phyloP scores from a whole-genome alignment of 1,284 basidiomycete species.

The Ganoderma sinense region DNA sequence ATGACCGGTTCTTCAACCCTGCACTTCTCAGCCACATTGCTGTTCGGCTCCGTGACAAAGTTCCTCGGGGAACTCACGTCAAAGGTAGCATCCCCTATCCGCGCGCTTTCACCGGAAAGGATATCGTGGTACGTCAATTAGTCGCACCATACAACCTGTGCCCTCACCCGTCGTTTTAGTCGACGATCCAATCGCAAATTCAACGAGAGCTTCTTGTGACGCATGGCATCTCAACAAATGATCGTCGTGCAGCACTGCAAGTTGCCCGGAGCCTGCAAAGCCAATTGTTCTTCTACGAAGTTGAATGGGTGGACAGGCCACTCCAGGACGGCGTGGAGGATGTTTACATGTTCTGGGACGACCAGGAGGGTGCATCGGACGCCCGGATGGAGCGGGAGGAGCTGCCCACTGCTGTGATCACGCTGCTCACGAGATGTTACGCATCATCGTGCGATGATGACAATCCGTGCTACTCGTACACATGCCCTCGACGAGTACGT shows the following conservation, averaged over 20 bases:
- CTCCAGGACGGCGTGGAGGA: slow-evolving; percentile 93
- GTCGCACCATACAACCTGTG: slow-evolving; percentile 5
- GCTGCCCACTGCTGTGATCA: slow-evolving; percentile 86
- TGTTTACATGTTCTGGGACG: slow-evolving; percentile 96
- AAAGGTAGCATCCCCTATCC: slow-evolving; percentile 92
- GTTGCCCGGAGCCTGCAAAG: slow-evolving; percentile 91
- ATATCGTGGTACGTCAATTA: slow-evolving; percentile 79
- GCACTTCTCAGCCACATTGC: slow-evolving; percentile 89
- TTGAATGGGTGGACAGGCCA: slow-evolving; percentile 90
- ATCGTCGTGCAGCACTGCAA: slow-evolving; percentile 83
- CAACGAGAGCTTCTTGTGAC: slow-evolving; percentile 73
- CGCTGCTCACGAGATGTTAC: slow-evolving; percentile 85
- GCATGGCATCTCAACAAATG: slow-evolving; percentile 72
- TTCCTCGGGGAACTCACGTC: slow-evolving; percentile 86
- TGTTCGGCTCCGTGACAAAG: slow-evolving; percentile 86
- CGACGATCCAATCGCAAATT: slow-evolving; percentile 84
- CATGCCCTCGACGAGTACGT: slow-evolving; percentile 71
- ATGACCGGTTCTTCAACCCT: slow-evolving; percentile 85
- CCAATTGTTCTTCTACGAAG: slow-evolving; percentile 96
- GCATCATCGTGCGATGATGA: slow-evolving; percentile 82
- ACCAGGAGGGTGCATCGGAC: slow-evolving; percentile 74
- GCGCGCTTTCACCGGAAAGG: slow-evolving; percentile 89
- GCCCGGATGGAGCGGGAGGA: slow-evolving; percentile 71
- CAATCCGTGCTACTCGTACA: slow-evolving; percentile 73
- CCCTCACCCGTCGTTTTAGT: slow-evolving; percentile 49